Percentiles rank a stretch among this genome's conserved stretches.
These are phyloP conservation scores for Trypanosoma lewisi DNA, from an alignment of 208 protist genomes.

Conservation along the genomic window DNA sequence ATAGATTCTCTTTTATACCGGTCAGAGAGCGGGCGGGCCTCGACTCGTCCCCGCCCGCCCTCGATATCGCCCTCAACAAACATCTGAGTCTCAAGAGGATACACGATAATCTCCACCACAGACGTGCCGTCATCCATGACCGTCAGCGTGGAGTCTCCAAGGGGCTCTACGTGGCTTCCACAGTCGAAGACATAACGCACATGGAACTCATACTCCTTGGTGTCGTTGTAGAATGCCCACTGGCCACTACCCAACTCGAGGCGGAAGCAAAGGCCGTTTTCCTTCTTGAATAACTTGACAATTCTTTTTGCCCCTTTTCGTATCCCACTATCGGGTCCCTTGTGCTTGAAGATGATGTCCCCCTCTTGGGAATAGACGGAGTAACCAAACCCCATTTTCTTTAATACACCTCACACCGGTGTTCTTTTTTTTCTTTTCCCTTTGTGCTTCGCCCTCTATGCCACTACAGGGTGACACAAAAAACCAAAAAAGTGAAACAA, in stretches of 20 bases:
- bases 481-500: neutral
- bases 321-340: conserved; percentile 31
- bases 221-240: conserved; percentile 82
- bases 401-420: neutral
- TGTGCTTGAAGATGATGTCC: conserved; percentile 74
- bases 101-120: conserved; percentile 64
- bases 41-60: conserved; percentile 58
- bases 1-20: conserved; percentile 60
- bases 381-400: conserved; percentile 63
- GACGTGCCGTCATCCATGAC: conserved; percentile 49
- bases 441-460: neutral
- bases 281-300: conserved; percentile 64
- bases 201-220: conserved; percentile 73
- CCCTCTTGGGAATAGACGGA: conserved; percentile 58
- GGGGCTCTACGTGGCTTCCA: conserved; percentile 52
- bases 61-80: conserved; percentile 62
- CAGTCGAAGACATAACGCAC: conserved; percentile 59
- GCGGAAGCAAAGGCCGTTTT: conserved; percentile 71
- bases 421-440: conserved; percentile 1
- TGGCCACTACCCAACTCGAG: conserved; percentile 55
- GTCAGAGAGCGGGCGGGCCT: conserved; percentile 70
- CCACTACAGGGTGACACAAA: neutral
- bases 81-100: conserved; percentile 66
- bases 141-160: conserved; percentile 55
- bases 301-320: conserved; percentile 49